phyloP scores from a whole-genome alignment of 352 stramenopile species.

The Phytophthora pini region DNA sequence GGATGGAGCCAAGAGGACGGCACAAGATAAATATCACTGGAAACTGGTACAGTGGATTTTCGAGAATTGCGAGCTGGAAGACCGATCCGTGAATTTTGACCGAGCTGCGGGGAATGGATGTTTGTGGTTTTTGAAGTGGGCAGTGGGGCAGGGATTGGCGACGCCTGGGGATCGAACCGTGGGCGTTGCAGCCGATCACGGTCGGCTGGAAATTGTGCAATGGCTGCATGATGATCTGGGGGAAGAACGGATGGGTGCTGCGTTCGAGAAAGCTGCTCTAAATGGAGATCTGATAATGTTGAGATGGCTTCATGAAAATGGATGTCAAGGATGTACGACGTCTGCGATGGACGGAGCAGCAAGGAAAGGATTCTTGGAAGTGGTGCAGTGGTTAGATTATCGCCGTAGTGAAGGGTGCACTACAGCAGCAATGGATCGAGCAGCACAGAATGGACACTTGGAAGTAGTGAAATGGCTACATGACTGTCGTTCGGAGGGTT shows the following conservation, averaged over 20 bases:
- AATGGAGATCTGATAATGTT: slow-evolving; percentile 24
- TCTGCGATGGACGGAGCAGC: slow-evolving; percentile 29
- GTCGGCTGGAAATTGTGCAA: slow-evolving; percentile 15
- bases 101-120: slow-evolving; percentile 15
- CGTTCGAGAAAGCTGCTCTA: slow-evolving; percentile 18
- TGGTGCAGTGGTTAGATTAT: slow-evolving; percentile 23
- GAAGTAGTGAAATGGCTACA: slow-evolving; percentile 27
- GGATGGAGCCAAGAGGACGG: slow-evolving; percentile 12
- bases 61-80: slow-evolving; percentile 18
- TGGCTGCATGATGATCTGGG: slow-evolving; percentile 18
- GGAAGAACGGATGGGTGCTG: slow-evolving; percentile 5
- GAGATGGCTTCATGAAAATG: slow-evolving; percentile 27
- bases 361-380: slow-evolving; percentile 24
- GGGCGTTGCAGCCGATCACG: slow-evolving; percentile 21
- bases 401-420: slow-evolving; percentile 26
- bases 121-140: slow-evolving; percentile 25
- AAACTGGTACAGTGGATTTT: slow-evolving; percentile 10
- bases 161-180: slow-evolving; percentile 13
- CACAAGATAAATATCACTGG: slow-evolving; percentile 20
- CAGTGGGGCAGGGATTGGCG: slow-evolving; percentile 1
- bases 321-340: slow-evolving; percentile 20
- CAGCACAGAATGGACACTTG: slow-evolving; percentile 27
- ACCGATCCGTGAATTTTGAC: slow-evolving; percentile 21
- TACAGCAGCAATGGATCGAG: slow-evolving; percentile 27
- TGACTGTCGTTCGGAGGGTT: slow-evolving; percentile 26